Base-by-base conservation (phyloP, 2,329 filamentous ascomycete genomes). In the Colletotrichum spinosum region DNA sequence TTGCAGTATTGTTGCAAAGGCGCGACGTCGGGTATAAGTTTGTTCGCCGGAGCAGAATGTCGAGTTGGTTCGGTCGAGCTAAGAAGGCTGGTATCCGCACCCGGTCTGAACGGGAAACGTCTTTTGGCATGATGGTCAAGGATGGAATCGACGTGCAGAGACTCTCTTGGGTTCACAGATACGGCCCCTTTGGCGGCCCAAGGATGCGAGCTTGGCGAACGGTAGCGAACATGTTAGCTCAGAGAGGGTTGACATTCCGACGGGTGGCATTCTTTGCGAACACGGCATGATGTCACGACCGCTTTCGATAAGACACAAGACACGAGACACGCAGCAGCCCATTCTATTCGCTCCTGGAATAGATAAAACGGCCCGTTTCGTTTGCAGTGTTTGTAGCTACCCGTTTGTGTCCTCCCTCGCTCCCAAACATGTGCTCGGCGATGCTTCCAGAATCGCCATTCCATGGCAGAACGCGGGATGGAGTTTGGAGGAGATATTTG, bases 161-260 rank as follows among this genome's bases (percentile, higher is more conserved):
- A 35, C 13, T 38, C 33, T 15, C 55, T 41, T 35, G 41, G 17
- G 17, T 13, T 17, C 17, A 13, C 12, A n/a, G 8, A 45, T 12
- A 6, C 39, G 13, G 38, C 51, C 55, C 10, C 17, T n/a, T 41
- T 58, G 38, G 25, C 10, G 33, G 15, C 2, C 17, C 17, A 11
- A 11, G n/a, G 33, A 58, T 51, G 50, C 55, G 55, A 58, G 46
- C 55, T 51, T 13, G 38, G 46, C n/a, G 10, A n/a, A 9, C n/a
- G 17, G 46, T 34, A 37, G 25, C 38, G 46, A 17, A 12, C 38
- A 8, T 13, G 11, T 37, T 58, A 51, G 55, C 48, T 2, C 33
- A 13, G 48, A 42, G 17, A 38, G 46, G 11, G 25, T 58, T n/a
- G 15, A 44, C 55, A 58, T 58, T 58, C 55, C 55, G 46, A 35